A percentile compares a stretch with the other conserved stretches of the same genome.
These are phyloP conservation scores for Ilyonectria mors-panacis DNA, from an alignment of 2,329 filamentous ascomycete species.

Conservation along the genomic window DNA sequence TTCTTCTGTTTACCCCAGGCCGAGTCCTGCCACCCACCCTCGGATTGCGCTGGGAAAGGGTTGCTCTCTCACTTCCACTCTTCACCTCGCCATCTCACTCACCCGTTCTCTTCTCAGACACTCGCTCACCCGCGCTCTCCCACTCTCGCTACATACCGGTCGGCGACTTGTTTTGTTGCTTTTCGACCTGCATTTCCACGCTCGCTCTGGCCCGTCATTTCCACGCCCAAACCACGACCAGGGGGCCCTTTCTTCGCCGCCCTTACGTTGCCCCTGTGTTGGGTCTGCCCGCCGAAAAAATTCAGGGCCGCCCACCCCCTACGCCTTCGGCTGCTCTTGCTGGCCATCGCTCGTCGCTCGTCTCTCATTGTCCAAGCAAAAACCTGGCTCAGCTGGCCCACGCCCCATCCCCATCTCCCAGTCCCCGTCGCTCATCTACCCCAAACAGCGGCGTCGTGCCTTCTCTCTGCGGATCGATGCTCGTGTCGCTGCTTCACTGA, in stretches of 20 bases:
- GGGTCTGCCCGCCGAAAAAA: constrained; percentile 19
- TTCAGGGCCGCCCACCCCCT: constrained; percentile 11
- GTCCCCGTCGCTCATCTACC: constrained; percentile 41
- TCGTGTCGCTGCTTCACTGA: constrained; percentile 35
- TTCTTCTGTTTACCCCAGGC: constrained; percentile 8
- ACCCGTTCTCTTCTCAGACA: constrained; percentile 17
- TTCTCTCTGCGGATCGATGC: constrained; percentile 40
- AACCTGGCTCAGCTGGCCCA: constrained; percentile 36
- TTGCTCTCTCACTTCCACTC: constrained; percentile 16
- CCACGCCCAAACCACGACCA: constrained; percentile 15
- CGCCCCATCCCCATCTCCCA: constrained; percentile 37
- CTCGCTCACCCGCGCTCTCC: constrained; percentile 15
- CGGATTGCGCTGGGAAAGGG: constrained; percentile 10
- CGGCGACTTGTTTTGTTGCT: constrained; percentile 3
- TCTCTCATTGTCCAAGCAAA: constrained; percentile 41
- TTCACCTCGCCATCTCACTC: constrained; percentile 14
- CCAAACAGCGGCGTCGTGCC: constrained; percentile 44
- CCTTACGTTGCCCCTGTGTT: constrained; percentile 22
- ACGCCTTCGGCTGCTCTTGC: constrained; percentile 33
- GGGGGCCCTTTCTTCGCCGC: constrained; percentile 19
- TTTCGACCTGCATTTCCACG: not conserved
- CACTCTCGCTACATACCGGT: constrained; percentile 22
- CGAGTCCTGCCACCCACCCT: constrained; percentile 1
- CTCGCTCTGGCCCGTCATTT: constrained; percentile 11
- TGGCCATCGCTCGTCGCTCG: constrained; percentile 31